phyloP scores from a whole-genome alignment of 2,329 filamentous ascomycete species.

The Arthrobotrys sphaeroides region DNA sequence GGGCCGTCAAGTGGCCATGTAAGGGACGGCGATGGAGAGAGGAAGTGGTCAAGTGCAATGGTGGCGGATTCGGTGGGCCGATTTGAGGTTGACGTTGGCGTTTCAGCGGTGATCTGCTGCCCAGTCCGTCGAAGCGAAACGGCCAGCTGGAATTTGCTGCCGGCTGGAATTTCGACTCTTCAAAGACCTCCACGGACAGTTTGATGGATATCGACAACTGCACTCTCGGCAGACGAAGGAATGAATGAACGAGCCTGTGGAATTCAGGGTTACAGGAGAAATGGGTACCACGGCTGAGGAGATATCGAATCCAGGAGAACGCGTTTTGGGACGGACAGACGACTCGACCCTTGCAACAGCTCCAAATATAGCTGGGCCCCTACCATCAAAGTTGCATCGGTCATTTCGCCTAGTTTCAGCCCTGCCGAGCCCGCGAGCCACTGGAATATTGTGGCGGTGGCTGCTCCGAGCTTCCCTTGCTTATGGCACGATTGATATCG shows the following conservation, averaged over 20 bases:
- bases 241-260: background rate
- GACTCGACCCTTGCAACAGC: slow-evolving; percentile 13
- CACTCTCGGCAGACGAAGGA: too few species aligned
- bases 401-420: slow-evolving; percentile 40
- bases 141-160: background rate
- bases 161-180: background rate
- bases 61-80: background rate
- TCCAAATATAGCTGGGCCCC: slow-evolving; percentile 20
- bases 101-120: background rate
- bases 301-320: slow-evolving; percentile 7
- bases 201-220: too few species aligned
- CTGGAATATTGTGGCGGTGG: slow-evolving; percentile 16
- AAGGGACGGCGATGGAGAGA: background rate
- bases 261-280: background rate
- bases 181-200: background rate
- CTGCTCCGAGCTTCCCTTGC: background rate
- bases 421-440: slow-evolving; percentile 19
- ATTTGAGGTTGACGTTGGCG: slow-evolving; percentile 11
- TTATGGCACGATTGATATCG: too few species aligned
- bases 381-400: slow-evolving; percentile 15
- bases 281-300: background rate
- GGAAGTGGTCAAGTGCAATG: background rate
- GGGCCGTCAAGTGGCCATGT: slow-evolving; percentile 4
- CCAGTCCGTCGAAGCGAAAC: background rate
- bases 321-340: slow-evolving; percentile 8